phyloP scores from a whole-genome alignment of 2,329 filamentous ascomycete genomes.

The Bipolaris oryzae region DNA sequence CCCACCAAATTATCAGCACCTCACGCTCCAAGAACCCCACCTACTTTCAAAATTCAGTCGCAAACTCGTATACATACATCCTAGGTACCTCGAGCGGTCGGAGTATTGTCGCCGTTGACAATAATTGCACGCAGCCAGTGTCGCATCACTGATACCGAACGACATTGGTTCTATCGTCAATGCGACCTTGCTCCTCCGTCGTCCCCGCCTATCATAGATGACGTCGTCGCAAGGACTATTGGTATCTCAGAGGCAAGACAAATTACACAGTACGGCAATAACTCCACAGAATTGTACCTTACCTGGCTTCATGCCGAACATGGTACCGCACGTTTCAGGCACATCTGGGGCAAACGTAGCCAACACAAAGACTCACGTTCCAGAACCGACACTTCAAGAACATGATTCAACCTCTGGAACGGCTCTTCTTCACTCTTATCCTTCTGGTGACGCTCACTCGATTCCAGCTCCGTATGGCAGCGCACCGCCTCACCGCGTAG shows the following conservation, averaged over 20 bases:
- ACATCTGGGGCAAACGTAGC: not conserved
- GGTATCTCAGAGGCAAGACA: not conserved
- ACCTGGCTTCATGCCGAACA: constrained; percentile 6
- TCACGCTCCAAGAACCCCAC: not conserved
- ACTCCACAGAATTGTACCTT: not conserved
- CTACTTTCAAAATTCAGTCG: not conserved
- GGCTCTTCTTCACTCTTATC: not conserved
- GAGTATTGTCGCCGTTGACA: not conserved
- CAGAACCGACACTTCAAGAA: not conserved
- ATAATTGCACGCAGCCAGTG: not conserved
- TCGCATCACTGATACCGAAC: not conserved
- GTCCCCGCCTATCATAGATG: not conserved
- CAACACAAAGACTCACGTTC: not conserved
- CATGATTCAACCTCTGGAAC: not conserved
- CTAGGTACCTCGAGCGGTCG: too few relatives aligned
- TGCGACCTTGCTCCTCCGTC: not conserved
- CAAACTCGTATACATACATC: not conserved
- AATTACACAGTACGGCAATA: not conserved
- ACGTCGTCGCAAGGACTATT: not conserved
- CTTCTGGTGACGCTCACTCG: not conserved
- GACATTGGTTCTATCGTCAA: not conserved
- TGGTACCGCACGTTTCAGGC: not conserved
- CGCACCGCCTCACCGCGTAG: not conserved
- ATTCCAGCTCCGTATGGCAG: not conserved
- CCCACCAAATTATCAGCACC: not conserved